phyloP scores from a whole-genome alignment of 176 grass and related monocot genomes.

The Oropetium thomaeum region DNA sequence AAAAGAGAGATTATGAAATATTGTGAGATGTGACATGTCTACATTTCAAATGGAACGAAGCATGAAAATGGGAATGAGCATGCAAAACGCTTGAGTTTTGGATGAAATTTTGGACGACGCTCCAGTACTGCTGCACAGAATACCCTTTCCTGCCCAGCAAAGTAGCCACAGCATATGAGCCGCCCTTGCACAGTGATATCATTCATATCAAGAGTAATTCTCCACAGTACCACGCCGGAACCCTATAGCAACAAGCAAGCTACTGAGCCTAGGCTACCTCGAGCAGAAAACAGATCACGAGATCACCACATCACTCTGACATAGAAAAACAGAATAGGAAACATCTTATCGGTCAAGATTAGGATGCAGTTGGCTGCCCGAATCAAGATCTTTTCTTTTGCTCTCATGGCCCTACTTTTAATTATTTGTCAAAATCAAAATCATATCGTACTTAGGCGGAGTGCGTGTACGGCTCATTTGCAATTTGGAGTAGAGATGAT shows the following conservation, averaged over 20 bases:
- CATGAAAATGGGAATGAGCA: neutral
- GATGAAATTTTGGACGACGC: neutral
- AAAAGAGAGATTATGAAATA: no score
- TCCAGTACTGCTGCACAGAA: conserved; percentile 10
- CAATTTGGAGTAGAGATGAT: no score
- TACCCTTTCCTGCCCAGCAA: neutral
- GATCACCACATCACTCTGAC: neutral
- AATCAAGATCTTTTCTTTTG: neutral
- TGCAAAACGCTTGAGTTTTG: neutral
- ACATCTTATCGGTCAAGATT: conserved; percentile 29
- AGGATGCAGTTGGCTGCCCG: neutral
- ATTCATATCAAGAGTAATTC: neutral
- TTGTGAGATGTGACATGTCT: neutral
- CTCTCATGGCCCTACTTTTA: neutral
- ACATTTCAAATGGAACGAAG: neutral
- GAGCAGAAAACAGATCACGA: neutral
- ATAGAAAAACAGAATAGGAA: conserved; percentile 28
- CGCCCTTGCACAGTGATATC: conserved; percentile 32
- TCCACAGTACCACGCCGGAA: neutral
- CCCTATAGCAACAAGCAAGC: neutral
- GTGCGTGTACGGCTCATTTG: no score
- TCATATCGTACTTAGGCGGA: no score
- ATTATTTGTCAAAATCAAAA: neutral
- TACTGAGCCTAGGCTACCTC: neutral
- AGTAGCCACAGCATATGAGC: conserved; percentile 3